Evolutionary conservation across 1,284 basidiomycete species (phyloP).

Genomic region (Puccinia sorghi): DNA sequence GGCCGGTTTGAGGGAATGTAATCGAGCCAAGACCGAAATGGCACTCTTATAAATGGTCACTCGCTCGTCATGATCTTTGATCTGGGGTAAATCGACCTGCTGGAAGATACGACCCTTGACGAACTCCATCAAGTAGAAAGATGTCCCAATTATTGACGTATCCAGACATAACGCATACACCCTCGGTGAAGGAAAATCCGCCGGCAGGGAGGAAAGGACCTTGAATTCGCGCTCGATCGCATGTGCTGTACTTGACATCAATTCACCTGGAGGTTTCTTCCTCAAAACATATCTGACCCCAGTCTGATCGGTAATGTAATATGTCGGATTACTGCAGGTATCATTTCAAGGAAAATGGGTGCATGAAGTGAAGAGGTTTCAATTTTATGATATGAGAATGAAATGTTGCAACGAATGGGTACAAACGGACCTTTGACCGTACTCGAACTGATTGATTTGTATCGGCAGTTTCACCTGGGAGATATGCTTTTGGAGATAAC

Average conservation of each 20-base stretch:
- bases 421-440: conserved; percentile 53
- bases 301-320: conserved; percentile 78
- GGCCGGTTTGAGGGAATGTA: conserved; percentile 72
- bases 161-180: conserved; percentile 83
- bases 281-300: conserved; percentile 77
- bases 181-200: conserved; percentile 76
- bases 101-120: conserved; percentile 89
- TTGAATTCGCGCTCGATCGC: conserved; percentile 89
- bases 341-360: conserved; percentile 24
- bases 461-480: conserved; percentile 69
- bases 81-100: conserved; percentile 73
- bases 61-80: conserved; percentile 58
- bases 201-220: conserved; percentile 73
- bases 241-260: conserved; percentile 85
- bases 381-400: conserved; percentile 2
- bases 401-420: background rate
- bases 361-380: conserved; percentile 13
- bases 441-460: conserved; percentile 84
- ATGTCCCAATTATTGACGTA: conserved; percentile 72
- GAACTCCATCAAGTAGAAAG: conserved; percentile 96
- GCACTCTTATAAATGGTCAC: conserved; percentile 72
- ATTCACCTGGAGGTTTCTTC: conserved; percentile 85
- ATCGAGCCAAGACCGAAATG: conserved; percentile 70
- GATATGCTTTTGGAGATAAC: conserved; percentile 68
- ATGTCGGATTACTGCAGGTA: conserved; percentile 82